These are phyloP conservation scores for Thermothelomyces thermophilus DNA, from an alignment of 2,329 filamentous ascomycete species.

Conservation along the genomic window DNA sequence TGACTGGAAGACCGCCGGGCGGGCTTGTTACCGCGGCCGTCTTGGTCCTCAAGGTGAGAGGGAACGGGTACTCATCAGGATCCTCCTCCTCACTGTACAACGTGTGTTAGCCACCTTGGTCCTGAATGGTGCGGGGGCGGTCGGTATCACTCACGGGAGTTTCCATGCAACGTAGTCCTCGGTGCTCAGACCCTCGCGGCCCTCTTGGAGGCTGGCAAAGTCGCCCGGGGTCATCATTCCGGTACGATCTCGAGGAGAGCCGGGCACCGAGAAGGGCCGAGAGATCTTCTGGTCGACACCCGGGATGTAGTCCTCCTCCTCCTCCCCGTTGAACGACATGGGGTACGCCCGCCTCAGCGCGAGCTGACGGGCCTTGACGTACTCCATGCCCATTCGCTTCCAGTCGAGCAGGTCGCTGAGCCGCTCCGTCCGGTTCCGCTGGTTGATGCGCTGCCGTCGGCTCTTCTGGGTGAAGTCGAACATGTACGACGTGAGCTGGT, in stretches of 20 bases:
- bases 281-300: slow-evolving; percentile 93
- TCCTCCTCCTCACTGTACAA: slow-evolving; percentile 79
- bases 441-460: slow-evolving; percentile 94
- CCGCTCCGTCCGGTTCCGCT: slow-evolving; percentile 92
- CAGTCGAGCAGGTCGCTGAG: slow-evolving; percentile 93
- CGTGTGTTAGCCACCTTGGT: slow-evolving; percentile 27
- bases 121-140: neutral
- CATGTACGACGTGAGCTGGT: slow-evolving; percentile 89
- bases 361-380: slow-evolving; percentile 92
- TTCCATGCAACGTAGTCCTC: slow-evolving; percentile 99
- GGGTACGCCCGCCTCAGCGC: slow-evolving; percentile 90
- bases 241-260: slow-evolving; percentile 80
- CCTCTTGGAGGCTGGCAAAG: slow-evolving; percentile 93
- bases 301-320: slow-evolving; percentile 85
- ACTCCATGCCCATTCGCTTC: slow-evolving; percentile 99
- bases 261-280: slow-evolving; percentile 85
- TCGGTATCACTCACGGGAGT: slow-evolving; percentile 68
- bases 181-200: slow-evolving; percentile 83
- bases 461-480: slow-evolving; percentile 91
- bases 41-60: slow-evolving; percentile 51
- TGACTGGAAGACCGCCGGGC: slow-evolving; percentile 37
- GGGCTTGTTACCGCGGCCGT: slow-evolving; percentile 34
- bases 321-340: slow-evolving; percentile 70
- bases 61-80: slow-evolving; percentile 61
- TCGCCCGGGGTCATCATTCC: slow-evolving; percentile 99